Evolutionary conservation across 2,329 filamentous ascomycete species (phyloP), one percentile per base, ranked within the genome.

Genomic region (Sporothrix variecibatus): DNA sequence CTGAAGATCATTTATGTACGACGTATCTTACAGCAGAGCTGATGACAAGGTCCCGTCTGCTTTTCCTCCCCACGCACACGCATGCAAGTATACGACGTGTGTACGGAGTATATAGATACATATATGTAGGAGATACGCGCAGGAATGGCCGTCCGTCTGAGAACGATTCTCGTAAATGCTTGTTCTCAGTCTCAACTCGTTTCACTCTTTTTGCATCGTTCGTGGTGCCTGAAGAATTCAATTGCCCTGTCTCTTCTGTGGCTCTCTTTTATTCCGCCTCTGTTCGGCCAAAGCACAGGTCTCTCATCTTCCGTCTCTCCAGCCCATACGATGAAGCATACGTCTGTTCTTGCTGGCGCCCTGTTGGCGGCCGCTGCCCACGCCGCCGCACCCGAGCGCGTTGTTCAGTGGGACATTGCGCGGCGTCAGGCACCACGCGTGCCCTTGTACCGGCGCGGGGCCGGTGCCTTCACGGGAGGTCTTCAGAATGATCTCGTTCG

Each of bases 251-350:
- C 53, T 58, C 53, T 58, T 58, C 26, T 58, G 53, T 31, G 26
- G 53, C 53, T 58, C 53, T 58, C 53, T 31, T 58, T 58, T 28
- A 15, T 58, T 26, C 53, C 23, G 23, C 53, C 53, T 58, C 26
- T 31, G 53, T 58, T 58, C 53, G 26, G 53, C 53, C 53, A 58
- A 58, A 58, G 53, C 26, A 31, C 53, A 31, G 53, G 53, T 58
- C 31, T 58, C 53, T 58, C 6, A 9, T 58, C 53, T 58, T 58
- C 11, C 53, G 53, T 31, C 53, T 31, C 53, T 20, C 53, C 53
- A 58, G 53, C 53, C 53, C 53, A 58, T 31, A 58, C 53, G 53
- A 58, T 58, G 53, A 58, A 58, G 53, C 53, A 58, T 58, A 58
- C 53, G 53, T 20, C 53, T 31, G 53, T 58, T 58, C 53, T 58